Conservation (phyloP, 2,329 filamentous ascomycete species). For the Hypoxylon sp. region DNA sequence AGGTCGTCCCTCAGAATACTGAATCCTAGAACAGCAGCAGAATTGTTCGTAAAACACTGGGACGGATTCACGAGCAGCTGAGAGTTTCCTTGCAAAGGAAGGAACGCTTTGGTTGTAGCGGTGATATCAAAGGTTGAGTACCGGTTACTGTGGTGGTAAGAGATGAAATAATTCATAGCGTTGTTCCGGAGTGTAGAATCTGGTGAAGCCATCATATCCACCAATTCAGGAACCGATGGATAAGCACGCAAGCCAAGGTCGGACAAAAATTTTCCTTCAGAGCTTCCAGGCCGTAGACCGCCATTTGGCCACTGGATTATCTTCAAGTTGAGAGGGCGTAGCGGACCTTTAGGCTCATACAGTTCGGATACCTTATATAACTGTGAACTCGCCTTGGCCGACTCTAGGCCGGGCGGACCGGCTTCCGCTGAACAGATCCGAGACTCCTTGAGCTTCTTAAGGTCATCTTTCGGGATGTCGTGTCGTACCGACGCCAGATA, state of each 20-base stretch:
- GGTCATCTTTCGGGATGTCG: slow-evolving; percentile 85
- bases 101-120: slow-evolving; percentile 64
- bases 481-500: slow-evolving; percentile 89
- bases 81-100: slow-evolving; percentile 76
- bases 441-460: slow-evolving; percentile 79
- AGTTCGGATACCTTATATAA: slow-evolving; percentile 80
- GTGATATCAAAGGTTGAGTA: slow-evolving; percentile 73
- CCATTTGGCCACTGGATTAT: slow-evolving; percentile 84
- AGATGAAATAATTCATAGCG: slow-evolving; percentile 83
- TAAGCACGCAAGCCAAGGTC: slow-evolving; percentile 76
- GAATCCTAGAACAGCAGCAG: slow-evolving; percentile 81
- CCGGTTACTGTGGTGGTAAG: slow-evolving; percentile 78
- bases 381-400: slow-evolving; percentile 58
- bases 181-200: slow-evolving; percentile 67
- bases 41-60: slow-evolving; percentile 83
- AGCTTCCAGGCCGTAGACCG: slow-evolving; percentile 68
- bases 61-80: slow-evolving; percentile 74
- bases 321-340: slow-evolving; percentile 76
- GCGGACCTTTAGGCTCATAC: slow-evolving; percentile 77
- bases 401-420: slow-evolving; percentile 63
- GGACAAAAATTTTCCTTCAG: slow-evolving; percentile 78
- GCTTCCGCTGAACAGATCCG: slow-evolving; percentile 84
- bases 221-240: slow-evolving; percentile 77
- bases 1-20: slow-evolving; percentile 78
- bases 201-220: slow-evolving; percentile 77